Evolutionary conservation across 1,284 basidiomycete species (phyloP).

Genomic region (Trametes versicolor): DNA sequence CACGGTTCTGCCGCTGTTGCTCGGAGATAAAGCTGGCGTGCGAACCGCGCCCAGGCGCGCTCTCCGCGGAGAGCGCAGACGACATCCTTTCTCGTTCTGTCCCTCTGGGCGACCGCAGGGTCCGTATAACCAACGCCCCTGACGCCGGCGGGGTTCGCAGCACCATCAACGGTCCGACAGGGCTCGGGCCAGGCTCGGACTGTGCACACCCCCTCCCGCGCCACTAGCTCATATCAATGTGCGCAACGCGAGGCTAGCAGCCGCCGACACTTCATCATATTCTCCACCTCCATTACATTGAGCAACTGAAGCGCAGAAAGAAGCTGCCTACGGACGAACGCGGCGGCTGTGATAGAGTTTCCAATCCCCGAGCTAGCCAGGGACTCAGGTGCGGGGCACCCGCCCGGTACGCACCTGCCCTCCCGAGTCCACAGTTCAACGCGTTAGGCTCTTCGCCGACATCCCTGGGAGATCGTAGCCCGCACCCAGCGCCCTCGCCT

Average conservation of each 20-base stretch:
- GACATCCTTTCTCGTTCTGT: background rate
- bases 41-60: constrained; percentile 14
- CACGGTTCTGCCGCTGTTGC: constrained; percentile 13
- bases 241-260: constrained; percentile 6
- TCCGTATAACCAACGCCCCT: background rate
- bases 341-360: constrained; percentile 20
- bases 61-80: background rate
- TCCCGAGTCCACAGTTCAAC: background rate
- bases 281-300: background rate
- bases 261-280: constrained; percentile 2
- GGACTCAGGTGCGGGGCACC: constrained; percentile 5
- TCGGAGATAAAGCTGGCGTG: constrained; percentile 23
- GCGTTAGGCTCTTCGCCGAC: background rate
- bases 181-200: constrained; percentile 7
- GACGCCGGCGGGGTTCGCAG: constrained; percentile 7
- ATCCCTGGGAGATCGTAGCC: background rate
- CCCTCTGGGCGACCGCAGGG: background rate
- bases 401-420: constrained; percentile 12
- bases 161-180: constrained; percentile 4
- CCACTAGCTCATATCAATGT: background rate
- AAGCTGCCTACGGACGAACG: background rate
- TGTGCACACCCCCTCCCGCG: constrained; percentile 3
- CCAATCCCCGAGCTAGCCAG: constrained; percentile 7
- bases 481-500: constrained; percentile 2
- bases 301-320: background rate